Conservation (phyloP, 2,329 filamentous ascomycete species). For the Colletotrichum chlorophyti region DNA sequence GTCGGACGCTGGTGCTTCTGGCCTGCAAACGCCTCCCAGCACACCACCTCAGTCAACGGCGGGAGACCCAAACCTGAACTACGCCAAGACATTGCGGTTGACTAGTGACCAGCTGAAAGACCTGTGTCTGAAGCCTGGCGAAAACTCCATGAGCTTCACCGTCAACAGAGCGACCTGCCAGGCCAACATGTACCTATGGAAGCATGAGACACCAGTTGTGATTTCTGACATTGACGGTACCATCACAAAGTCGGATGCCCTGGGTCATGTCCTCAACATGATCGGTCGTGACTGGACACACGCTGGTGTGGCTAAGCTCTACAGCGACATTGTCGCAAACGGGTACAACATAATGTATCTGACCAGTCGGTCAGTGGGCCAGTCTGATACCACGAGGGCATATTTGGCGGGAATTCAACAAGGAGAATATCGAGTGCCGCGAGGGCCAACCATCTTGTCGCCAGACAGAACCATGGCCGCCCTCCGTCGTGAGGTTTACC, state of each 20-base stretch:
- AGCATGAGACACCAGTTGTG: slow-evolving; percentile 87
- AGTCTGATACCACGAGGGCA: slow-evolving; percentile 86
- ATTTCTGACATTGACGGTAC: slow-evolving; percentile 99
- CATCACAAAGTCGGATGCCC: slow-evolving; percentile 95
- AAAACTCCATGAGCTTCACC: slow-evolving; percentile 94
- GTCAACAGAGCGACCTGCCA: slow-evolving; percentile 94
- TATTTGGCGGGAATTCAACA: slow-evolving; percentile 92
- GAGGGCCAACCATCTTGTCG: slow-evolving; percentile 92
- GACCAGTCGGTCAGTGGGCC: slow-evolving; percentile 91
- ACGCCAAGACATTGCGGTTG: slow-evolving; percentile 93
- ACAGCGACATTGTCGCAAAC: slow-evolving; percentile 92
- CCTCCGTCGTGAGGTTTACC: slow-evolving; percentile 87
- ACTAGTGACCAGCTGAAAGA: slow-evolving; percentile 95
- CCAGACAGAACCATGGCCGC: slow-evolving; percentile 96
- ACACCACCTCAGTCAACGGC: slow-evolving; percentile 71
- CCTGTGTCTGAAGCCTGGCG: slow-evolving; percentile 80
- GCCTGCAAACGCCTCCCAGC: slow-evolving; percentile 69
- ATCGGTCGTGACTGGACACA: slow-evolving; percentile 99
- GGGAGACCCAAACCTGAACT: slow-evolving; percentile 81
- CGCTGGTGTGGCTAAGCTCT: slow-evolving; percentile 93
- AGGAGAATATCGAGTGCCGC: slow-evolving; percentile 84
- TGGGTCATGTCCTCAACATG: slow-evolving; percentile 94
- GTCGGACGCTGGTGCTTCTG: slow-evolving; percentile 65
- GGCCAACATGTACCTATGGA: slow-evolving; percentile 94
- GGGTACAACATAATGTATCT: slow-evolving; percentile 99